Conservation (phyloP, 1,284 basidiomycete genomes). For the Omphalotus olearius region DNA sequence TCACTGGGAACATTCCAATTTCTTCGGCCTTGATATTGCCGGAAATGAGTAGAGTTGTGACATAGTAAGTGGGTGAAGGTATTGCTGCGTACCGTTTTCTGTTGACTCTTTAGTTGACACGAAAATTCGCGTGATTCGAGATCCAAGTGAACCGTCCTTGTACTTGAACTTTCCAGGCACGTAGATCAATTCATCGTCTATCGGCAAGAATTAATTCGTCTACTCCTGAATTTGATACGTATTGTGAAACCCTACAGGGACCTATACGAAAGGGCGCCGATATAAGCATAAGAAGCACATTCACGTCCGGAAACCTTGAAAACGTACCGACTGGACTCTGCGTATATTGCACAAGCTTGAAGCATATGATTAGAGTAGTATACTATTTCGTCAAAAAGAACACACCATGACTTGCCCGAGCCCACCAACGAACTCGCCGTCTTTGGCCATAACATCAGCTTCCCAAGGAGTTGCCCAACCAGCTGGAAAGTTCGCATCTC, state of each 20-base stretch:
- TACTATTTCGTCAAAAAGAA: too few relatives aligned
- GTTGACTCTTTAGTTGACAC: conserved; percentile 4
- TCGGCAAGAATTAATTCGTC: background rate
- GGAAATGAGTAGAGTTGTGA: conserved; percentile 1
- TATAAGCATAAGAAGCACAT: too few relatives aligned
- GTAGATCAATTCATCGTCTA: conserved; percentile 12
- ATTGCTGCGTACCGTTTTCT: background rate
- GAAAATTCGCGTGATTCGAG: background rate
- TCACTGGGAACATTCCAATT: conserved; percentile 16
- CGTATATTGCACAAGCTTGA: conserved; percentile 12
- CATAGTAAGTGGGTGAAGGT: too few relatives aligned
- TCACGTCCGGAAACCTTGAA: too few relatives aligned
- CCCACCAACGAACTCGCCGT: conserved; percentile 11
- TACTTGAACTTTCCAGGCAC: conserved; percentile 6
- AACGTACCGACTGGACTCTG: conserved; percentile 8
- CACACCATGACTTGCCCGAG: conserved; percentile 10
- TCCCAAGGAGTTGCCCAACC: conserved; percentile 11
- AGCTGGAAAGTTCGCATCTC: conserved; percentile 11
- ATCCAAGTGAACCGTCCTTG: background rate
- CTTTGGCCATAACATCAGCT: conserved; percentile 6
- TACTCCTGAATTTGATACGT: background rate
- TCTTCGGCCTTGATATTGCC: conserved; percentile 8
- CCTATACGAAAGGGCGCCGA: background rate
- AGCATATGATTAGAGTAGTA: too few relatives aligned
- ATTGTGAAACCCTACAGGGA: conserved; percentile 2